Base-by-base conservation (phyloP, 2,329 filamentous ascomycete genomes). In the Claviceps citrina region DNA sequence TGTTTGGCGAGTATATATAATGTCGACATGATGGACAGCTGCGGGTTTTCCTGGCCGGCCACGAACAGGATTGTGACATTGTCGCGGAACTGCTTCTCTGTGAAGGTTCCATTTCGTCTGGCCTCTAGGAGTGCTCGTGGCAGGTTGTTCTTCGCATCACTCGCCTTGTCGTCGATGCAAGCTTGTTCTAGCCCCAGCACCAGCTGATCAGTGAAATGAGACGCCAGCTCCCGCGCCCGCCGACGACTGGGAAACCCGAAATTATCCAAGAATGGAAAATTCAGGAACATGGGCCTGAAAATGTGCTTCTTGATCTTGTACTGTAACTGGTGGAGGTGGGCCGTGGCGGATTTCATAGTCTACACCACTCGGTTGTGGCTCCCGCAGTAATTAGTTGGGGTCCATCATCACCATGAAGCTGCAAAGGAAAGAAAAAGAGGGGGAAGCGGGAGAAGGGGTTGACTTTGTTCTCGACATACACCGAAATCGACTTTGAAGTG, bases 11-110 rank as follows among this genome's bases (percentile, higher is more conserved):
- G 43, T n/a, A 60, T 47, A 46, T 59, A 63, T 30, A 64, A 42
- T 16, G 49, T 51, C 1, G 56, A 62, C 12, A 54, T 56, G 15
- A 63, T 51, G 15, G 57, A 48, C 39, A 58, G 49, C 47, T 64
- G 61, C 1, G 59, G 55, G 40, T 65, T 65, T 46, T 65, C 62
- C 38, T 65, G 61, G 0, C 59, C 60, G 0, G 62, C 61, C 12
- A 65, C 51, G 35, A 63, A 64, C 1, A 54, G 48, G 12, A 64
- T 56, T 27, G 59, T 61, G 15, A 61, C 43, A 31, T 65, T 65
- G 37, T 62, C 57, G 13, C 58, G 53, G 43, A 62, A 57, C 38
- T 64, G 59, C 39, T 56, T 54, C 40, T 63, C 56, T 6, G 46
- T 55, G 27, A 54, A 50, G 13, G 41, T 39, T 4, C 55, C 54